Evolutionary conservation across 768 basidiomycete genomes (phyloP), one percentile per base, ranked within the genome.

Genomic region (Pisolithus marmoratus): DNA sequence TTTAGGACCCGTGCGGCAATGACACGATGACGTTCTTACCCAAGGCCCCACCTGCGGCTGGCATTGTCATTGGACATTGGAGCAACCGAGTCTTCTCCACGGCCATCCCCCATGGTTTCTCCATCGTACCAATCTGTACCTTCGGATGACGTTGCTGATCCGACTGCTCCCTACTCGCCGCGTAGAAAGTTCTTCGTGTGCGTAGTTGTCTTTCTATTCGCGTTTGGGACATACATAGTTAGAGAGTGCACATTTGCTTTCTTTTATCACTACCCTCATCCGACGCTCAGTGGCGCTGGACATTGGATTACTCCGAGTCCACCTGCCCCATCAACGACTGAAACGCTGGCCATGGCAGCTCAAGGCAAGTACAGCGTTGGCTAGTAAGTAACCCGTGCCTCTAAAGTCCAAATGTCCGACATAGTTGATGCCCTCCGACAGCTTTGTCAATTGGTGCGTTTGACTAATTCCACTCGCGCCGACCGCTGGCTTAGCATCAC

Each of bases 381-480:
- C 76, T 90, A 90, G 86, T 90, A 60, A 67, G 87, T 79, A 27
- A 31, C 46, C 22, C 29, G 26, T 40, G 8, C 53, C 37, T 15
- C 8, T 7, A 15, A 4, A n/a, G 26, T 29, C 23, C 4, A 34
- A 22, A 49, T 40, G 46, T 9, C 29, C 23, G 53, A 27, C 52
- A 61, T 45, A 41, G 6, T 52, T 51, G 38, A 54, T 56, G 41
- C 54, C 45, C 5, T 47, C 12, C 31, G 31, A 37, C 55, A 89
- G 87, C 60, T 89, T 87, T 57, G 85, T 87, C 2, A 90, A 90
- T 60, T 90, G 87, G 87, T 87, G 59, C 5, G 60, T 63, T 22
- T 48, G 26, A 48, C 15, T n/a, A 27, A 8, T 20, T 23, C 38
- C 23, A 29, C 45, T 54, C 3, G 19, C 19, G 38, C 48, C 44